Evolutionary conservation across 495 filamentous ascomycete genomes (phyloP).

Genomic region (Lasiosphaeris hirsuta): DNA sequence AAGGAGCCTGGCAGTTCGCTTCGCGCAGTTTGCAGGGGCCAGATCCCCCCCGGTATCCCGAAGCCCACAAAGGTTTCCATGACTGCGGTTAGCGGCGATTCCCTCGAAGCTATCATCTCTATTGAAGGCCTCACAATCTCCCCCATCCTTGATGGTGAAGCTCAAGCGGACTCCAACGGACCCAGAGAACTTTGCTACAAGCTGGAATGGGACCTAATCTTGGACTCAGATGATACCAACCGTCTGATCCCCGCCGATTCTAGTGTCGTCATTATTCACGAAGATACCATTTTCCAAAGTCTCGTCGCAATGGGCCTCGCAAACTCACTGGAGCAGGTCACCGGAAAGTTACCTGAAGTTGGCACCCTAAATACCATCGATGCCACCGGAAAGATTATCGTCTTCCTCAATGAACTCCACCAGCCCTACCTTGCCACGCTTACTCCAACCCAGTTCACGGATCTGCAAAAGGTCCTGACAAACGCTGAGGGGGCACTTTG

Average conservation of each 20-base stretch:
- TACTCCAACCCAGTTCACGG: slow-evolving; percentile 30
- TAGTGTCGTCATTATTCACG: slow-evolving; percentile 44
- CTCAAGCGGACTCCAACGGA: slow-evolving; percentile 21
- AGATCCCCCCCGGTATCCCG: slow-evolving; percentile 25
- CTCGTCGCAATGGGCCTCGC: slow-evolving; percentile 43
- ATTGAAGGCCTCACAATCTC: slow-evolving; percentile 38
- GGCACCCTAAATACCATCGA: slow-evolving; percentile 33
- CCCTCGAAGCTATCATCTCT: slow-evolving; percentile 34
- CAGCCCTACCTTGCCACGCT: slow-evolving; percentile 42
- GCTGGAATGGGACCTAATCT: slow-evolving; percentile 50
- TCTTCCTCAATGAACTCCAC: slow-evolving; percentile 44
- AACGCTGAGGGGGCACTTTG: slow-evolving; percentile 44
- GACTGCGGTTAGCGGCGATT: slow-evolving; percentile 27
- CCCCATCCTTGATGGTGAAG: slow-evolving; percentile 39
- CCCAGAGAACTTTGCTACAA: slow-evolving; percentile 49
- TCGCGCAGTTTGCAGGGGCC: slow-evolving; percentile 36
- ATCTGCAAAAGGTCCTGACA: slow-evolving; percentile 38
- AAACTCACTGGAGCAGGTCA: slow-evolving; percentile 37
- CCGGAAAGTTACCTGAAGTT: slow-evolving; percentile 31
- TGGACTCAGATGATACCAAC: slow-evolving; percentile 22
- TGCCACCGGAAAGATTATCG: slow-evolving; percentile 34
- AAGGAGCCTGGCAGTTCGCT: slow-evolving; percentile 29
- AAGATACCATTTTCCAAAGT: slow-evolving; percentile 41
- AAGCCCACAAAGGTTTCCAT: slow-evolving; percentile 37
- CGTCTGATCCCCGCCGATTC: slow-evolving; percentile 21